These are phyloP conservation scores for Trametes hirsuta DNA, from an alignment of 1,284 basidiomycete genomes.

Conservation along the genomic window DNA sequence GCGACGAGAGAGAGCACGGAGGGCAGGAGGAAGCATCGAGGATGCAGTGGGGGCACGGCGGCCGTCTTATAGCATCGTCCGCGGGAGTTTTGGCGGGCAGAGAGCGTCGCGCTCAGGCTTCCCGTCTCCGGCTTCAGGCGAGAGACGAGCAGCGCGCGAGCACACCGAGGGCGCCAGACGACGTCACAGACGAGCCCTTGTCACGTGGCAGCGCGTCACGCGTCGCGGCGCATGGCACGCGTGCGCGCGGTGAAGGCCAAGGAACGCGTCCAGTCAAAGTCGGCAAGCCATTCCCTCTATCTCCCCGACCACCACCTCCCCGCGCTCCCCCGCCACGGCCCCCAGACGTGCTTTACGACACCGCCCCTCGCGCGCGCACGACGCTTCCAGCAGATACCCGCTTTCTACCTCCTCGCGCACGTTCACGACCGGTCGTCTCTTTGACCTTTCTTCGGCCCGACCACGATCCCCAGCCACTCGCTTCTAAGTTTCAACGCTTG, in stretches of 20 bases:
- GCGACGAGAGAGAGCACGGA: slow-evolving; percentile 1
- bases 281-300: neutral
- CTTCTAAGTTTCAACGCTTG: neutral
- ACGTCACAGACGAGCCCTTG: neutral
- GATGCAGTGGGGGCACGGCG: neutral
- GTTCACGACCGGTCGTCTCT: neutral
- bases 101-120: neutral
- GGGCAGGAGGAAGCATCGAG: slow-evolving; percentile 7
- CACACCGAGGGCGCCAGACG: neutral
- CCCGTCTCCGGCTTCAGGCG: neutral
- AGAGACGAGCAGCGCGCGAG: no score
- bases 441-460: neutral
- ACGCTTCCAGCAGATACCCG: neutral
- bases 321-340: neutral
- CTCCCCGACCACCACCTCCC: neutral
- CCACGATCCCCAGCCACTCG: neutral
- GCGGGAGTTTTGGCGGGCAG: neutral
- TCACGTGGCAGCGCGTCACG: slow-evolving; percentile 17
- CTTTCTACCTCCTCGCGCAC: neutral
- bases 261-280: slow-evolving; percentile 11
- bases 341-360: neutral
- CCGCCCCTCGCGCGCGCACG: neutral
- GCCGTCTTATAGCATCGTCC: neutral
- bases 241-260: neutral
- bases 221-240: slow-evolving; percentile 16